Evolutionary conservation across 257 asterid genomes (phyloP).

Genomic region (Solanum pennellii): DNA sequence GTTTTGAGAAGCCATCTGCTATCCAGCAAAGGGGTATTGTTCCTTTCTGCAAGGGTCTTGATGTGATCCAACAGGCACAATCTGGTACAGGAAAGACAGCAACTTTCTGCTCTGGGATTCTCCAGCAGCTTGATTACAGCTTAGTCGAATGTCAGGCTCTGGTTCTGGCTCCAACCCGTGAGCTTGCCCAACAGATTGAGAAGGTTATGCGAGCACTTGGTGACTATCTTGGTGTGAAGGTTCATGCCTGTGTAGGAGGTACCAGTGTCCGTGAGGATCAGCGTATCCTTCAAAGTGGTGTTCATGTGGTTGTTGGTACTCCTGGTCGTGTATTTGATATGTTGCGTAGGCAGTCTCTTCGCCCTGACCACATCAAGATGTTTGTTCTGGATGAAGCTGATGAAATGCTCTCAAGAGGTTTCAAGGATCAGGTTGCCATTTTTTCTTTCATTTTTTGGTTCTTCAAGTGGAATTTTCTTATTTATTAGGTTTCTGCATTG

Average conservation of each 20-base stretch:
- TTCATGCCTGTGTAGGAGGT: slow-evolving; percentile 49
- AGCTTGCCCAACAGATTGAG: slow-evolving; percentile 43
- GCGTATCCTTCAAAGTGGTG: slow-evolving; percentile 35
- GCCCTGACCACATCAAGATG: slow-evolving; percentile 32
- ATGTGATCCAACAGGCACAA: slow-evolving; percentile 40
- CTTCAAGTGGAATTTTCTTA: background rate
- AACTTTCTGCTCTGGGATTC: slow-evolving; percentile 40
- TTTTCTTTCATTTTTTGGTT: background rate
- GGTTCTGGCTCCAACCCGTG: slow-evolving; percentile 45
- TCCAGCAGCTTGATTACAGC: slow-evolving; percentile 32
- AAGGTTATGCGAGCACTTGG: slow-evolving; percentile 46
- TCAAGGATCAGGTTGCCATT: slow-evolving; percentile 30
- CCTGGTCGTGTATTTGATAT: slow-evolving; percentile 44
- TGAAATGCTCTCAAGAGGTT: slow-evolving; percentile 46
- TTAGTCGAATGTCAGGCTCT: slow-evolving; percentile 32
- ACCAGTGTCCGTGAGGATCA: slow-evolving; percentile 39
- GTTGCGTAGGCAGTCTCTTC: slow-evolving; percentile 39
- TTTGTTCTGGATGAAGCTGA: slow-evolving; percentile 42
- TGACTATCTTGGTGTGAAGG: slow-evolving; percentile 41
- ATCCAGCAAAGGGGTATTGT: slow-evolving; percentile 44
- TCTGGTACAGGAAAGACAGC: slow-evolving; percentile 41
- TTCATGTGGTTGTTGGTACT: slow-evolving; percentile 38
- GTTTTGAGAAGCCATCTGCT: slow-evolving; percentile 47
- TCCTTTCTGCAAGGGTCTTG: slow-evolving; percentile 41
- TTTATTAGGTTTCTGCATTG: background rate